Evolutionary conservation across 2,329 filamentous ascomycete genomes (phyloP).

Genomic region (Penicillium brasilianum): DNA sequence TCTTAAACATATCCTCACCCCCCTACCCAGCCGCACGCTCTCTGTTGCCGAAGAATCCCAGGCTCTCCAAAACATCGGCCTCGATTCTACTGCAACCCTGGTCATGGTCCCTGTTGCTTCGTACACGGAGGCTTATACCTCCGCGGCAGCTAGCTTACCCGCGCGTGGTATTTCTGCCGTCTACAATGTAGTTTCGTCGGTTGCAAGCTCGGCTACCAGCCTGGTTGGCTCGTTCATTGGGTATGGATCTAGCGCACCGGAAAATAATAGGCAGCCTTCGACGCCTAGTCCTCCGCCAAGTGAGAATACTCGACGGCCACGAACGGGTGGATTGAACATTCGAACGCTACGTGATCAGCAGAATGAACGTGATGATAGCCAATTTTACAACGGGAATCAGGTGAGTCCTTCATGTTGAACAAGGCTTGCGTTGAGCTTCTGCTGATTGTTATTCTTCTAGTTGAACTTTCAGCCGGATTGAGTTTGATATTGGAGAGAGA

Average conservation of each 20-base stretch:
- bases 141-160: slow-evolving; percentile 44
- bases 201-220: slow-evolving; percentile 49
- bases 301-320: slow-evolving; percentile 21
- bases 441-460: slow-evolving; percentile 44
- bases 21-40: slow-evolving; percentile 75
- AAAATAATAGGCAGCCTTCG: slow-evolving; percentile 20
- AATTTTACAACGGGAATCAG: slow-evolving; percentile 92
- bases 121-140: slow-evolving; percentile 64
- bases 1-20: slow-evolving; percentile 83
- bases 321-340: slow-evolving; percentile 45
- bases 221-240: slow-evolving; percentile 53
- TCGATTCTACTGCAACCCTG: slow-evolving; percentile 80
- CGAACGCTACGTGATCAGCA: slow-evolving; percentile 61
- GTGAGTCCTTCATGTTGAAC: slow-evolving; percentile 54
- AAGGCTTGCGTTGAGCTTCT: not conserved
- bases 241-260: slow-evolving; percentile 35
- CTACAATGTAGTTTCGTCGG: slow-evolving; percentile 51
- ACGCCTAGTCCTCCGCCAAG: slow-evolving; percentile 8
- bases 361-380: slow-evolving; percentile 62
- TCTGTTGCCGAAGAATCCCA: slow-evolving; percentile 75
- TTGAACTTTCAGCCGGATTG: slow-evolving; percentile 68
- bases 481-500: slow-evolving; percentile 8
- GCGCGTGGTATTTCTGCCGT: slow-evolving; percentile 49
- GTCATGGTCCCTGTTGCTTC: slow-evolving; percentile 75
- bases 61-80: slow-evolving; percentile 69